Base-by-base conservation (phyloP, 139 green algal genomes). In the Micractinium sp. region DNA sequence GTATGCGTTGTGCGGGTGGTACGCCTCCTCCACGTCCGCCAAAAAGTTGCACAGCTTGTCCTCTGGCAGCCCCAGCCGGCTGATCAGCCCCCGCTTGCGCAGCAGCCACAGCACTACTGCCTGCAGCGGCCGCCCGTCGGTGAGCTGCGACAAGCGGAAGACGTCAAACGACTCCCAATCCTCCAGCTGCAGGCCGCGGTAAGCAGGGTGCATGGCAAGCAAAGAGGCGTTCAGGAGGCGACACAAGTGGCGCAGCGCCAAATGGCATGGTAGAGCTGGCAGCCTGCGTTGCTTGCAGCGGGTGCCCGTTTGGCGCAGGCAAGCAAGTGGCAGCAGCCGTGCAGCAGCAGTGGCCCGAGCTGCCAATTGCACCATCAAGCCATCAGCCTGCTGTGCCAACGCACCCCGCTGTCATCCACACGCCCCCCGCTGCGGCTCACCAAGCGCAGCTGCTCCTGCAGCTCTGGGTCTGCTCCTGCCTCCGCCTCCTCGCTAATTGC, bases 121-220 rank as follows among this genome's bases (percentile, higher is more conserved):
- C 78, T 93, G 67, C 47, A 96, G 85, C 27, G 93, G 90, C 29
- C 85, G 86, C 3, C 91, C 90, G 0, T 90, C 47, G 0, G 89
- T 92, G 66, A 93, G 61, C 67, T 66, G 38, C 5, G 81, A 90
- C 47, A 96, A 78, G 41, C 83, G 53, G 67, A 96, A 96, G 3
- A 96, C 90, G 61, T 96, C 90, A 81, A 96, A 96, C 14, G 35
- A 41, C 20, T 94, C 87, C 94, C 93, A 96, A 67, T 92, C 88
- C 0, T 92, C 84, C 81, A 95, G 36, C 90, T 95, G 92, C 80
- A 92, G 14, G 47, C 15, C 31, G n/a, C 36, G 23, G 25, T 33
- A 29, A n/a, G 14, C 36, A 61, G 35, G 63, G 33, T 29, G 29
- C 15, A 20, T 31, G 47, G 56, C 13, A 16, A 38, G 3, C 41